A percentile compares a stretch with the other conserved stretches of the same genome.
Conservation (phyloP, 2,329 filamentous ascomycete genomes). For the Neopestalotiopsis sp. region DNA sequence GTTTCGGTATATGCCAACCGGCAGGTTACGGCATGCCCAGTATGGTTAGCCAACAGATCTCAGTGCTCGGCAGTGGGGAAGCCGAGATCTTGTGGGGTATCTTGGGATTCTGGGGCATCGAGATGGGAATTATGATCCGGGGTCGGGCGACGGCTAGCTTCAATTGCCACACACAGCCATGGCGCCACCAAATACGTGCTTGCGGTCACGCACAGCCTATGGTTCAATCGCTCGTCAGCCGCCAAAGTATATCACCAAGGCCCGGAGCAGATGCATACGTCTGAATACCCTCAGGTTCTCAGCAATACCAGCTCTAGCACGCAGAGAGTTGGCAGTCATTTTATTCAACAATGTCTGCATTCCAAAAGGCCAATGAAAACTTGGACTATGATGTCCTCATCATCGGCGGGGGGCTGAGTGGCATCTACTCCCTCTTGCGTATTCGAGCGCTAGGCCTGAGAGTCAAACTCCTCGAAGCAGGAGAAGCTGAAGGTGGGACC, state of each 20-base stretch:
- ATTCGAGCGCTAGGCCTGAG: not conserved
- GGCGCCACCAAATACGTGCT: not conserved
- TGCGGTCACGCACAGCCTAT: not conserved
- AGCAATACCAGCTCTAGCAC: not conserved
- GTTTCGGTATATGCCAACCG: not conserved
- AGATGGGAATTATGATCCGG: not conserved
- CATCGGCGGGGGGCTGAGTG: constrained; percentile 2
- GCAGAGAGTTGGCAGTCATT: not conserved
- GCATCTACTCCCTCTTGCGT: constrained; percentile 6
- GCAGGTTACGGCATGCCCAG: not conserved
- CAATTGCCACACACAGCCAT: not conserved
- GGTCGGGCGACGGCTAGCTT: not conserved
- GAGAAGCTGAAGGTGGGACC: constrained; percentile 3
- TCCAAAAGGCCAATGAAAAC: not conserved
- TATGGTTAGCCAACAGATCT: not conserved
- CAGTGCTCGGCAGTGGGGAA: not conserved
- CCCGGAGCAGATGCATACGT: not conserved
- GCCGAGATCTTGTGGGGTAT: constrained; percentile 1
- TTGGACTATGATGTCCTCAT: constrained; percentile 5
- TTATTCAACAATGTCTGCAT: not conserved
- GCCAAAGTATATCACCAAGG: not conserved
- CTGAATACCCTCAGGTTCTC: not conserved
- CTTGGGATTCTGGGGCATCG: not conserved
- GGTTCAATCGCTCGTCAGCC: not conserved
- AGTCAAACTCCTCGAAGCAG: not conserved